A percentile compares a stretch with the other conserved stretches of the same genome.
These are phyloP conservation scores for Globisporangium uncinulatum DNA, from an alignment of 352 stramenopile genomes.

Conservation along the genomic window DNA sequence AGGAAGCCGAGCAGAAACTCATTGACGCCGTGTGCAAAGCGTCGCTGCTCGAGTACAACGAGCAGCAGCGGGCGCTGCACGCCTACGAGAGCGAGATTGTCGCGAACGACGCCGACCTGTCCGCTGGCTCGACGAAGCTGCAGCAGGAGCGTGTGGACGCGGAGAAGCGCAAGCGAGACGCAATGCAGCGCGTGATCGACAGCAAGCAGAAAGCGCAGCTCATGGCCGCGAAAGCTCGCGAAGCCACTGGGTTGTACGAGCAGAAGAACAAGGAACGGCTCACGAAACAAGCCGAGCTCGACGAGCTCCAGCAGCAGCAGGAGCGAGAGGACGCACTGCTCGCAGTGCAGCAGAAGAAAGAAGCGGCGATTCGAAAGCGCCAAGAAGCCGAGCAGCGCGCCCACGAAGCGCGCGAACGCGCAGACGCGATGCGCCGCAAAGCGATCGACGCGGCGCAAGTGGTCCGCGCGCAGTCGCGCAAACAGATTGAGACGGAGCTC, in stretches of 20 bases:
- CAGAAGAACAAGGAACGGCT: constrained; percentile 51
- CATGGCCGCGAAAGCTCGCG: constrained; percentile 56
- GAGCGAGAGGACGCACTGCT: constrained; percentile 37
- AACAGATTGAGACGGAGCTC: constrained; percentile 63
- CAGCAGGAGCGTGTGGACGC: constrained; percentile 34
- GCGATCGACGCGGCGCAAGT: constrained; percentile 64
- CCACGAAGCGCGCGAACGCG: constrained; percentile 44
- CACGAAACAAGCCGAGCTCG: constrained; percentile 41
- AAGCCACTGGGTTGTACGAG: constrained; percentile 54
- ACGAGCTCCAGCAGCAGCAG: constrained; percentile 32
- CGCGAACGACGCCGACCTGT: constrained; percentile 20
- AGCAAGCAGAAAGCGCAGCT: constrained; percentile 53
- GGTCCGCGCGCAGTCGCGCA: constrained; percentile 54
- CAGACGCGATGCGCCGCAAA: constrained; percentile 52
- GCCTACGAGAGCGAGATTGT: constrained; percentile 39
- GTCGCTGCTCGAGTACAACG: constrained; percentile 69
- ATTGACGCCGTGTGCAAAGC: constrained; percentile 74
- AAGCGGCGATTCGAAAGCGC: constrained; percentile 55
- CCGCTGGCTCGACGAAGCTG: constrained; percentile 30
- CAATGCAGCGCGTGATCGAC: constrained; percentile 74
- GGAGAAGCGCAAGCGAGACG: constrained; percentile 53
- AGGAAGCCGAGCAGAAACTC: constrained; percentile 63
- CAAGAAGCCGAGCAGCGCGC: constrained; percentile 66
- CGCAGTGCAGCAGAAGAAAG: constrained; percentile 48
- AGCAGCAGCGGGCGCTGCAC: constrained; percentile 55